Conservation (phyloP, 345 rosid genomes). For the Kernera saxatilis region DNA sequence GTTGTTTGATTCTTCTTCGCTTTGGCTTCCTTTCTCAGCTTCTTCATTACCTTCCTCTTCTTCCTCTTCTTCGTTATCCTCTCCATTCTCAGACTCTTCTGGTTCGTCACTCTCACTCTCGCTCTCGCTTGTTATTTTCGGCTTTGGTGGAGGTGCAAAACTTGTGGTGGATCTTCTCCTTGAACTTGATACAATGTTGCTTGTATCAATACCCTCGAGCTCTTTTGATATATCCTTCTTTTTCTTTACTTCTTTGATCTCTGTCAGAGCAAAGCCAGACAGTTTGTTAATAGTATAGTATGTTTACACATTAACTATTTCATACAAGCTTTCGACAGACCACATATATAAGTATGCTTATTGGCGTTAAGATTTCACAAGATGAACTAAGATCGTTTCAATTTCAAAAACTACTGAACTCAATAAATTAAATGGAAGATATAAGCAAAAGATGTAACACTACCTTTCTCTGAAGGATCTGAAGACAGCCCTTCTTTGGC, state of each 20-base stretch:
- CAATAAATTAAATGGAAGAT: not conserved
- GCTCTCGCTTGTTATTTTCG: slow-evolving; percentile 52
- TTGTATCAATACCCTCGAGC: slow-evolving; percentile 84
- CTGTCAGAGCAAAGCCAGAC: slow-evolving; percentile 34
- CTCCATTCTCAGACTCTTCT: slow-evolving; percentile 20
- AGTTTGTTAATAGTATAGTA: not conserved
- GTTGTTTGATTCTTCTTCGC: slow-evolving; percentile 16
- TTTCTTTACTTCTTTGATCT: slow-evolving; percentile 79
- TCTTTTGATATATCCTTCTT: slow-evolving; percentile 67
- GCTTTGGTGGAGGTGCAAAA: slow-evolving; percentile 65
- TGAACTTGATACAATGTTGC: slow-evolving; percentile 74
- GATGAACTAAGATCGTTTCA: not conserved
- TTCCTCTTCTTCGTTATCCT: slow-evolving; percentile 1
- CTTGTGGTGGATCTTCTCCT: slow-evolving; percentile 71
- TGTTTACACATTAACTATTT: not conserved
- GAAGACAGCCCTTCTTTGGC: slow-evolving; percentile 83
- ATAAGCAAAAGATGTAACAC: not conserved
- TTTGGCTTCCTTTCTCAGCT: slow-evolving; percentile 6
- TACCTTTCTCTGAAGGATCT: slow-evolving; percentile 82
- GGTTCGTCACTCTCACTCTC: slow-evolving; percentile 43
- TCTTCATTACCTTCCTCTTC: slow-evolving; percentile 13
- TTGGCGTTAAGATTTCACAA: not conserved
- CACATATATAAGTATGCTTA: not conserved
- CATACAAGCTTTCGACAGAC: not conserved
- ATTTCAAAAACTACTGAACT: not conserved